phyloP scores from a whole-genome alignment of 352 stramenopile genomes.

The Globisporangium perplexum region DNA sequence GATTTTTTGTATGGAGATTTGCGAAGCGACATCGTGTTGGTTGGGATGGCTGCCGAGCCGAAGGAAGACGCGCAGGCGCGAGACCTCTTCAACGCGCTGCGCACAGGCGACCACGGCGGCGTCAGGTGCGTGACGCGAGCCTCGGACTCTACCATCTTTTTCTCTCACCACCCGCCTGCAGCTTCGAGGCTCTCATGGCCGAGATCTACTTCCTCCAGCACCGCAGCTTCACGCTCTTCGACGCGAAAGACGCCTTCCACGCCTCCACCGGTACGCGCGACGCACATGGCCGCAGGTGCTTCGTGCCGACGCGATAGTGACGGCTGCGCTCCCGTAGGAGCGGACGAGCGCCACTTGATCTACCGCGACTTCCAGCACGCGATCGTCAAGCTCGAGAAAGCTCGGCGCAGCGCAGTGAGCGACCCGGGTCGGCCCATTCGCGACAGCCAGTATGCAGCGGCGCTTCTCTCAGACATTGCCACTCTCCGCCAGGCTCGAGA shows the following conservation, averaged over 20 bases:
- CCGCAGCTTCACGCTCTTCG: constrained; percentile 51
- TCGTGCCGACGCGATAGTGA: neutral
- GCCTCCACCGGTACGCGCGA: constrained; percentile 34
- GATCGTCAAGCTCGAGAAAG: constrained; percentile 31
- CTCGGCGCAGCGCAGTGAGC: neutral
- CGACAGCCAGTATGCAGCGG: constrained; percentile 23
- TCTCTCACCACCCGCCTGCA: neutral
- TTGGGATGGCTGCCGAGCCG: constrained; percentile 9
- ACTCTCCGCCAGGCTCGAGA: neutral
- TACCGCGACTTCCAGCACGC: constrained; percentile 60
- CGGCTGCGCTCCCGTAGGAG: constrained; percentile 8
- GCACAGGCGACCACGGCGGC: constrained; percentile 39
- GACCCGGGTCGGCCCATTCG: neutral
- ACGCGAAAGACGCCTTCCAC: constrained; percentile 55
- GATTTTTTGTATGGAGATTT: neutral
- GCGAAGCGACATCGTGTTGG: neutral
- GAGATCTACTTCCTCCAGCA: constrained; percentile 67
- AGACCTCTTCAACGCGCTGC: constrained; percentile 47
- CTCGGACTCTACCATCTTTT: no score
- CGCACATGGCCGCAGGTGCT: neutral
- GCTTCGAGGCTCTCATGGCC: constrained; percentile 34
- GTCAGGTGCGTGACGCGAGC: constrained; percentile 23
- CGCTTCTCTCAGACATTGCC: constrained; percentile 30
- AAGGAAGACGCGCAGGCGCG: constrained; percentile 33
- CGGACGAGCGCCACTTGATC: constrained; percentile 36